A percentile compares a stretch with the other conserved stretches of the same genome.
Conservation (phyloP, 78 protist species). For the Dictyostelium firmibasis region DNA sequence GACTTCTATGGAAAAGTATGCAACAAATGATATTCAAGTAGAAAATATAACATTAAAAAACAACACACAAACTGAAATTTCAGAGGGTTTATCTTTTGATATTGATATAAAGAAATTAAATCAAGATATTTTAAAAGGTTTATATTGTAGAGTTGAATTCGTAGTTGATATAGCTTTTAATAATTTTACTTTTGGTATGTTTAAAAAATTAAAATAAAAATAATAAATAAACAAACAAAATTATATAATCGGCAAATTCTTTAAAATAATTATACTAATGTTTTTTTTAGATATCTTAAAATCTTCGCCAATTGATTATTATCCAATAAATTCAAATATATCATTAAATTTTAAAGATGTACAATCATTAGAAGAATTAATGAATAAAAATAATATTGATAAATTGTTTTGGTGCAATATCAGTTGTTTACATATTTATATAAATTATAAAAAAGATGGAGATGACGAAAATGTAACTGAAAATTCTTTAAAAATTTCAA, state of each 20-base stretch:
- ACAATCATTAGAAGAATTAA: background rate
- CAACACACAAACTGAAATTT: background rate
- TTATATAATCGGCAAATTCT: no score
- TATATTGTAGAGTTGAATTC: constrained; percentile 4
- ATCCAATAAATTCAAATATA: background rate
- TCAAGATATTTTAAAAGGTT: background rate
- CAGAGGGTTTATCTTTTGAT: background rate
- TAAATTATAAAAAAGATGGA: background rate
- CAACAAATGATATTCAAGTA: background rate
- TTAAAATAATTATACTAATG: background rate
- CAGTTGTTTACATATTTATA: background rate
- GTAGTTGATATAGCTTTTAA: background rate
- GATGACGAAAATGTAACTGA: background rate
- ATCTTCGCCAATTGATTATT: background rate
- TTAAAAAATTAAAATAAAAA: background rate
- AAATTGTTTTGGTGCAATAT: background rate
- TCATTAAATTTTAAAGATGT: background rate
- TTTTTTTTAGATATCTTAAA: background rate
- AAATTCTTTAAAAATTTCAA: background rate
- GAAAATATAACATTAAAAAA: background rate
- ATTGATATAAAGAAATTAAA: background rate
- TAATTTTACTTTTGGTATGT: background rate
- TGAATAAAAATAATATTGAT: background rate
- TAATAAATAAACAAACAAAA: background rate
- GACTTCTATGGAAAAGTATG: background rate